Base-by-base conservation (phyloP, 768 basidiomycete species). In the Clathrus columnatus region DNA sequence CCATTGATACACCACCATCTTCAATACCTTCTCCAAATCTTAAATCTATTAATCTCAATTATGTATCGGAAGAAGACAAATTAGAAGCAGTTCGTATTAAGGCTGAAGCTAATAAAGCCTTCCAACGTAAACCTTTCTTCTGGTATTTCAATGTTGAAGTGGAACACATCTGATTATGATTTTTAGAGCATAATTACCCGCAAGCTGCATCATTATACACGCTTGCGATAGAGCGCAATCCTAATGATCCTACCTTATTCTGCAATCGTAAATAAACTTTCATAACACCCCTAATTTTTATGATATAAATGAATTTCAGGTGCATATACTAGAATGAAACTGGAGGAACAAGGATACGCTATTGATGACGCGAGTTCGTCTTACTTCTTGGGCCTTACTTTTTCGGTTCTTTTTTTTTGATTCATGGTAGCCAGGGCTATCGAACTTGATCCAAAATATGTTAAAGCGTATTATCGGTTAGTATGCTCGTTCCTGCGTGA, bases 281-380 rank as follows among this genome's bases (percentile, higher is more conserved):
- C 46, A 32, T 36, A 36, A 36, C 11, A 36, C 2, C 46, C 56
- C 7, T 50, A 5, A 0, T 23, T 2, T 36, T 10, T 44, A 8
- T 50, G 23, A 24, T 2, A 1, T 20, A 20, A 11, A 43, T 7
- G 29, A 5, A 29, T 1, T 48, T 16, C 45, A 63, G 67, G 70
- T 32, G 92, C 96, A 1, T 89, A 91, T 69, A 80, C 89, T 14
- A 81, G 95, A 50, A 91, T 94, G 70, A 96, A 90, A 72, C 70
- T 98, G 54, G 88, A 99, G 68, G 85, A 99, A 71, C 86, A 87
- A 63, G 96, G 96, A 2, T 92, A 93, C 65, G 96, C 93, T 16
- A 78, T 95, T 24, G 72, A 74, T 26, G 95, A 97, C 73, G 83
- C 91, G 42, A 81, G 92, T 93, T 64, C 67, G 86, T 79, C 36